These are phyloP conservation scores for Verticillium nubilum DNA, from an alignment of 2,329 filamentous ascomycete genomes.

Conservation along the genomic window DNA sequence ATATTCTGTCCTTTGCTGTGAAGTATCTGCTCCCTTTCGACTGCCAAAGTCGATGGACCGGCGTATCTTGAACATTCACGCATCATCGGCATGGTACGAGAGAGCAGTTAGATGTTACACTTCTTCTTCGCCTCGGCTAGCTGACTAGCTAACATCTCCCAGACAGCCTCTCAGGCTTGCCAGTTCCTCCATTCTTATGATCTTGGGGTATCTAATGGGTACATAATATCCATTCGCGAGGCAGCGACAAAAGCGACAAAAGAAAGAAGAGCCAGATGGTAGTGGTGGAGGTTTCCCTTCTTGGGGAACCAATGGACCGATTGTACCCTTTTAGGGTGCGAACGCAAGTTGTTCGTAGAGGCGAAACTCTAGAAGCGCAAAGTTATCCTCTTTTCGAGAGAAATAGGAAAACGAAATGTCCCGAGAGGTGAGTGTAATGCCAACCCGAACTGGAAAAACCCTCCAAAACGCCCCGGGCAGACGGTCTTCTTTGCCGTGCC, in stretches of 20 bases:
- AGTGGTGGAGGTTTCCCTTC: not conserved
- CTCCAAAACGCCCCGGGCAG: not conserved
- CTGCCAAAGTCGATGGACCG: too few relatives aligned
- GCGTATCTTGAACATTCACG: too few relatives aligned
- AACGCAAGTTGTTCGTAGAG: too few relatives aligned
- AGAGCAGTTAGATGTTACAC: too few relatives aligned
- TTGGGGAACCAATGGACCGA: too few relatives aligned
- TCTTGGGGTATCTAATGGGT: not conserved
- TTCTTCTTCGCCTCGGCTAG: not conserved
- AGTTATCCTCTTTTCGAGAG: too few relatives aligned
- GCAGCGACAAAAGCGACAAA: not conserved
- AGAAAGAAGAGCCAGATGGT: not conserved
- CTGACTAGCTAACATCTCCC: not conserved
- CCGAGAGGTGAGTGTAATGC: not conserved
- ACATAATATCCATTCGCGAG: not conserved
- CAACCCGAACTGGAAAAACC: not conserved
- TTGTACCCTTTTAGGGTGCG: too few relatives aligned
- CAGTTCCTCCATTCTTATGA: not conserved
- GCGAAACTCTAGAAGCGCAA: not conserved
- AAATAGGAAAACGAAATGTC: not conserved
- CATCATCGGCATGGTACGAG: too few relatives aligned
- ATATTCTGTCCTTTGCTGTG: too few relatives aligned
- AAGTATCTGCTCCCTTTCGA: too few relatives aligned
- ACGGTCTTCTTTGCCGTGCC: constrained; percentile 1
- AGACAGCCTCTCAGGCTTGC: not conserved